Evolutionary conservation across 495 filamentous ascomycete species (phyloP), one percentile per base, ranked within the genome.

Genomic region (Annulohypoxylon stygium): DNA sequence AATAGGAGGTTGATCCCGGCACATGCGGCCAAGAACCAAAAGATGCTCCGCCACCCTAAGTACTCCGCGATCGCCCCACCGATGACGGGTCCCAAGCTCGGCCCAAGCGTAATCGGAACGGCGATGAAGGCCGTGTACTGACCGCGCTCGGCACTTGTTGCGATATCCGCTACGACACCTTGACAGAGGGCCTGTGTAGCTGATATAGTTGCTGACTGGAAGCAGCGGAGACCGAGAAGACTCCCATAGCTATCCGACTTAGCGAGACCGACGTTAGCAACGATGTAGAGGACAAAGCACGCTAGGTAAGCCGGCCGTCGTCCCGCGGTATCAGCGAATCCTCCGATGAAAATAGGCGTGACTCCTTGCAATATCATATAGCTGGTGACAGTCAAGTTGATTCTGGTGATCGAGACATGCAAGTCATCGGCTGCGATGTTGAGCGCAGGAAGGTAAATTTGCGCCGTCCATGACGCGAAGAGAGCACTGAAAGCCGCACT

Each of bases 371-470:
- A 80, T 59, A 90, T 84, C 82, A 87, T 83, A 74, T 88, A 90
- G 10, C 84, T 85, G 16, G 88, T 90, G 34, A 91, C 84, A 1
- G 88, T 88, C 25, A 93, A 78, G 74, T 91, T 92, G 72, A 91
- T 88, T 45, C 86, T 73, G 0, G 83, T 78, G 14, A 77, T 72
- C 2, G 86, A 85, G 25, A 90, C 84, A 20, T 85, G 25, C 64
- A 91, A 82, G 55, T 88, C 85, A 0, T 76, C 39, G 0, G 88
- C 82, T 4, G 92, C 76, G 0, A 82, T 81, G 36, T 83, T 86
- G 55, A 94, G 80, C 0, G 90, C 88, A 2, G 91, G 91, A 58
- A 91, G 89, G 78, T 95, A 95, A 70, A 94, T 93, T 36, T 82
- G 78, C 0, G 90, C 88, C 3, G 89, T 89, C 41, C 93, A 79